These are phyloP conservation scores for Monocercomonoides exilis DNA, from an alignment of 78 protist genomes.

Conservation along the genomic window DNA sequence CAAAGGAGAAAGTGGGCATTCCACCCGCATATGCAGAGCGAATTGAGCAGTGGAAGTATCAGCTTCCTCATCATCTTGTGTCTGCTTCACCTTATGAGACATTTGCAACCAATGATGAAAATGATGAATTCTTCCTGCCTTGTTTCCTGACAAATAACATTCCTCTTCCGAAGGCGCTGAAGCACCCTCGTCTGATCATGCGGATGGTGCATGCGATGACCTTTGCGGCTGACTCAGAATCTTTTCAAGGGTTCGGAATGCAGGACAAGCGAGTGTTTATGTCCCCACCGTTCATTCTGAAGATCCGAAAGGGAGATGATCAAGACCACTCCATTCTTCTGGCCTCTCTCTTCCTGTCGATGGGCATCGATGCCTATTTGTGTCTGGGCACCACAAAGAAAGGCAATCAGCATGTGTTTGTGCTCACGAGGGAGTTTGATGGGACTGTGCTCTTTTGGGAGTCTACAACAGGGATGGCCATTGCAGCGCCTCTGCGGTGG, in stretches of 20 bases:
- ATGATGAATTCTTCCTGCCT: background rate
- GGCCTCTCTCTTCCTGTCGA: background rate
- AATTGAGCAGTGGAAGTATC: background rate
- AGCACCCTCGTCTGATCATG: background rate
- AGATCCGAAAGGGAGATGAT: constrained; percentile 26
- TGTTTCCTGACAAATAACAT: background rate
- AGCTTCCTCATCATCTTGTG: background rate
- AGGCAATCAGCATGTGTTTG: constrained; percentile 23
- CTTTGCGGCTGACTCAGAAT: constrained; percentile 1
- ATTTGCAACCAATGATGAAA: background rate
- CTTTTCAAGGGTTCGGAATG: constrained; percentile 14
- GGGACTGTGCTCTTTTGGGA: constrained; percentile 26
- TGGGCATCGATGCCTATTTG: constrained; percentile 12
- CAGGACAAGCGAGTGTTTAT: background rate
- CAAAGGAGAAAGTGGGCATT: background rate
- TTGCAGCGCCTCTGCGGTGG: background rate
- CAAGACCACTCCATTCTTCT: constrained; percentile 34
- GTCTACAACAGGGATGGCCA: background rate
- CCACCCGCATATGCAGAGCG: background rate
- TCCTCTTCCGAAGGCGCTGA: background rate
- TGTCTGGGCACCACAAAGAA: constrained; percentile 7
- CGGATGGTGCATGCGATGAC: constrained; percentile 18
- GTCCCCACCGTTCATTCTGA: constrained; percentile 22
- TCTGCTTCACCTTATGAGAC: background rate
- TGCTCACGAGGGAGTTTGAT: background rate